Conservation (phyloP, 2,329 filamentous ascomycete species). For the Stylonectria norvegica region DNA sequence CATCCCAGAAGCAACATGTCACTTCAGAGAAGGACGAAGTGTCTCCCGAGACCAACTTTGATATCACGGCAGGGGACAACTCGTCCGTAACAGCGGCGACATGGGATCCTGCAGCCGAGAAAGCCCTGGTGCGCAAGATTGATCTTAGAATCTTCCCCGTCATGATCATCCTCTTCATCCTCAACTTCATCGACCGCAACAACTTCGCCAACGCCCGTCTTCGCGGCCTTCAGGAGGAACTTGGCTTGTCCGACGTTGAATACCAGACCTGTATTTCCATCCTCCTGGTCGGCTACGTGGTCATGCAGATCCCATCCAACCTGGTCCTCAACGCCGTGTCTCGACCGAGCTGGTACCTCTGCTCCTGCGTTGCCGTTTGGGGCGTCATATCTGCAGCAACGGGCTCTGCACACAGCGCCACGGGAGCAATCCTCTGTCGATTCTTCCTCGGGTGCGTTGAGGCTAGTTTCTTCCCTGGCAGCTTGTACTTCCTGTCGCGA, state of each 20-base stretch:
- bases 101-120: constrained; percentile 4
- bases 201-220: constrained; percentile 11
- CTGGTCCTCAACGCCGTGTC: constrained; percentile 20
- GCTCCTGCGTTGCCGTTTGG: constrained; percentile 17
- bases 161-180: constrained; percentile 26
- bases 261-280: constrained; percentile 35
- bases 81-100: neutral
- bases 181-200: constrained; percentile 46
- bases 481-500: constrained; percentile 35
- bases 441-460: constrained; percentile 54
- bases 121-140: constrained; percentile 24
- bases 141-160: constrained; percentile 31
- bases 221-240: constrained; percentile 20
- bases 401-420: constrained; percentile 43
- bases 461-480: constrained; percentile 51
- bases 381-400: constrained; percentile 30
- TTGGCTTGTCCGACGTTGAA: constrained; percentile 28
- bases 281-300: constrained; percentile 33
- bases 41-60: too few species aligned
- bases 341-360: constrained; percentile 11
- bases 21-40: too few species aligned
- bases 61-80: too few species aligned
- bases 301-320: constrained; percentile 35
- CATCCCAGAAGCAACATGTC: too few species aligned
- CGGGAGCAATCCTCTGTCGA: constrained; percentile 33